Evolutionary conservation across 192 early-diverging fungal species (phyloP).

Genomic region (Neocallimastix lanati): DNA sequence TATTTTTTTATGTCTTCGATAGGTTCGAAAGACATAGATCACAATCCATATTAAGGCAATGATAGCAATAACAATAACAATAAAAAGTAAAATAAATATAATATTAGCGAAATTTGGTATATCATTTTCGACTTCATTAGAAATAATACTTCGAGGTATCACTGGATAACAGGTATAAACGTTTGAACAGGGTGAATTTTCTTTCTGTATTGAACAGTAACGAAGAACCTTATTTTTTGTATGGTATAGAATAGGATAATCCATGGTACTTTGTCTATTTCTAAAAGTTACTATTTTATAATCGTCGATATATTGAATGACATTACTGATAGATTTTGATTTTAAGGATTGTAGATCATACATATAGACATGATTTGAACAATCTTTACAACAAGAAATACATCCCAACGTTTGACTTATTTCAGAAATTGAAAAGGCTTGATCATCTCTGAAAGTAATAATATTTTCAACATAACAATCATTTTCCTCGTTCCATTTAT

Average conservation of each 20-base stretch:
- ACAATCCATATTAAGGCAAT: neutral
- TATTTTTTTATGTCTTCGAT: neutral
- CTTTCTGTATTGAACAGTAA: neutral
- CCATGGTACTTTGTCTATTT: neutral
- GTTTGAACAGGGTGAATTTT: neutral
- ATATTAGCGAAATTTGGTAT: neutral
- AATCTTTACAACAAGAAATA: neutral
- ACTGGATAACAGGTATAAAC: neutral
- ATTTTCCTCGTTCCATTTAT: neutral
- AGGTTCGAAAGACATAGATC: neutral
- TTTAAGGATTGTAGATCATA: neutral
- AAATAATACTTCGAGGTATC: neutral
- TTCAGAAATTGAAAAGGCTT: neutral
- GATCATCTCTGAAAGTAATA: neutral
- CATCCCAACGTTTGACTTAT: neutral
- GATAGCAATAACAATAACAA: neutral
- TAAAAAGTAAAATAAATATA: neutral
- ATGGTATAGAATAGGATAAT: neutral
- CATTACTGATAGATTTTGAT: neutral
- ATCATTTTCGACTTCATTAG: neutral
- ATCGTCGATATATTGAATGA: neutral
- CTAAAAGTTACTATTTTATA: neutral
- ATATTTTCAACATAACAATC: neutral
- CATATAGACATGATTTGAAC: neutral
- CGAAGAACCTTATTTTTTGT: neutral